Evolutionary conservation across 1,139 yeast species (phyloP), one percentile per base, ranked within the genome.

Genomic region (Kurtzmaniella natalensis): DNA sequence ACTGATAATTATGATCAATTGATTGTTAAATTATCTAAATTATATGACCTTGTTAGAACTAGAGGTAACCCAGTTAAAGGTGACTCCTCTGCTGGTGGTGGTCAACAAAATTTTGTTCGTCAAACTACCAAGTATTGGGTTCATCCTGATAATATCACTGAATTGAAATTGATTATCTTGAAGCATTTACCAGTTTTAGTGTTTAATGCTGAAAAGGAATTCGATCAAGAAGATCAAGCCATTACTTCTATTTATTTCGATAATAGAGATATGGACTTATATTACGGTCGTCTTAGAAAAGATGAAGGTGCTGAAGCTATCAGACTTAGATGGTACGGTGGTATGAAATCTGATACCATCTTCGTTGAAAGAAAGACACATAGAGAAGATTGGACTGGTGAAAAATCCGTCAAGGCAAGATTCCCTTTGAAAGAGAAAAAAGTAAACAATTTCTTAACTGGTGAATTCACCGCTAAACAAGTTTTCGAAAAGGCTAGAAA

Each of bases 371-470:
- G 98, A 60, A 92, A 92, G 61, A 92, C 98, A 10, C 98, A 92
- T 56, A 78, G 98, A 60, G 98, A 92, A 61, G 98, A 92, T 64
- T 92, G 98, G 98, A 92, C 98, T 3, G 98, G 98, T 50, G 98
- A 92, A 61, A 89, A 89, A 63, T 86, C 96, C 8, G 98, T 92
- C 45, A 92, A 92, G 64, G 97, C 97, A 3, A 77, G 98, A 57
- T 92, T 92, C 62, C 80, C 89, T 9, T 67, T 92, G 49, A 92
- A 89, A 59, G 98, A 92, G 57, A 86, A 84, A 58, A 77, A 87
- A 51, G 92, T 89, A 35, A 92, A 92, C 56, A 77, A 78, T 33
- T 92, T 86, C 57, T 61, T 89, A 64, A 64, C 64, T 33, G 98
- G 98, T 47, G 78, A 76, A 37, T 88, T 76, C 56, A 85, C 96